These are phyloP conservation scores for Citrus hindsii DNA, from an alignment of 345 rosid species.

Conservation along the genomic window DNA sequence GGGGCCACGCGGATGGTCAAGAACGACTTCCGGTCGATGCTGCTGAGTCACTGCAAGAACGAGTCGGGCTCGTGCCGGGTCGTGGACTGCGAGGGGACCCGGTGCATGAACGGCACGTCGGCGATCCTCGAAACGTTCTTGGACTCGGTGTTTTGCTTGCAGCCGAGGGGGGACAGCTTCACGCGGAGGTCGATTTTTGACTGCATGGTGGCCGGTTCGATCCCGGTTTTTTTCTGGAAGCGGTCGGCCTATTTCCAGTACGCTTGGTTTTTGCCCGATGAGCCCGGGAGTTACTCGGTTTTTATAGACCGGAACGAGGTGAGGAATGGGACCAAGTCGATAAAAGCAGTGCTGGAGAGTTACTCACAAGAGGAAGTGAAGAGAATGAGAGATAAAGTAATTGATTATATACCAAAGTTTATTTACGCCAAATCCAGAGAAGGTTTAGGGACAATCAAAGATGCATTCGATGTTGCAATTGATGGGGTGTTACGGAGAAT, in stretches of 20 bases:
- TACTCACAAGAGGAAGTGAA: constrained; percentile 57
- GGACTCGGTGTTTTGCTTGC: constrained; percentile 78
- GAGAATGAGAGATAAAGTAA: constrained; percentile 77
- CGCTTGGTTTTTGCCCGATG: constrained; percentile 85
- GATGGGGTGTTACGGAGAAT: constrained; percentile 79
- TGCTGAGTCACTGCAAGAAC: constrained; percentile 59
- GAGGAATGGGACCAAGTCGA: constrained; percentile 57
- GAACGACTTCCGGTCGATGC: constrained; percentile 73
- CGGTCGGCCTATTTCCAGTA: constrained; percentile 84
- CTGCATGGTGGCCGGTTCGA: constrained; percentile 94
- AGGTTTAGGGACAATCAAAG: constrained; percentile 66
- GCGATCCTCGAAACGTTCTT: constrained; percentile 71
- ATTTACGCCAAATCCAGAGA: constrained; percentile 59
- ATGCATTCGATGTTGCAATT: constrained; percentile 89
- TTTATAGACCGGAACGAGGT: constrained; percentile 72
- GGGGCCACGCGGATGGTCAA: constrained; percentile 71
- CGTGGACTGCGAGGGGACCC: constrained; percentile 55
- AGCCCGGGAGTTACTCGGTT: constrained; percentile 71
- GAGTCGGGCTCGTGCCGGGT: constrained; percentile 49
- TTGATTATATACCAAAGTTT: constrained; percentile 62
- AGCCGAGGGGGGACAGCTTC: constrained; percentile 96
- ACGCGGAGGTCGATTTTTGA: constrained; percentile 90
- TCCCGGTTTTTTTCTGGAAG: constrained; percentile 95
- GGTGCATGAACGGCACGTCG: constrained; percentile 77
- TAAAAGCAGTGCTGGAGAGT: constrained; percentile 57